These are phyloP conservation scores for Meira nashicola DNA, from an alignment of 1,284 basidiomycete genomes.

Conservation along the genomic window DNA sequence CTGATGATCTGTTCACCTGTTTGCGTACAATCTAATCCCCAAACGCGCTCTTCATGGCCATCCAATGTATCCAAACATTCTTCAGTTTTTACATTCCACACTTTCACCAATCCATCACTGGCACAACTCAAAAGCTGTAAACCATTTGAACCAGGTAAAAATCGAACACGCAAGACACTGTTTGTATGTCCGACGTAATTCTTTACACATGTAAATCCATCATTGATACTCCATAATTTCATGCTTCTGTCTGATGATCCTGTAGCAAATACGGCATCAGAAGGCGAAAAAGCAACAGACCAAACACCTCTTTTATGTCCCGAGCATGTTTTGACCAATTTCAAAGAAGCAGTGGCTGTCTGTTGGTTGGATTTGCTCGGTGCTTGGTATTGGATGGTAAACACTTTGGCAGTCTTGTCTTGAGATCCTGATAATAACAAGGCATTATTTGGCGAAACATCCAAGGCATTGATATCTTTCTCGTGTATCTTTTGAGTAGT, in stretches of 20 bases:
- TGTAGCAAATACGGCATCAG: constrained; percentile 80
- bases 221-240: constrained; percentile 82
- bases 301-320: constrained; percentile 97
- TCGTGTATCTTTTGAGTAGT: constrained; percentile 91
- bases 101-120: constrained; percentile 88
- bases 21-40: constrained; percentile 81
- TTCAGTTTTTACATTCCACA: constrained; percentile 89
- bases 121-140: constrained; percentile 82
- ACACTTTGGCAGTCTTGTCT: constrained; percentile 89
- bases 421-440: constrained; percentile 90
- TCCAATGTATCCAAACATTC: constrained; percentile 78
- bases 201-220: constrained; percentile 51
- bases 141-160: constrained; percentile 65
- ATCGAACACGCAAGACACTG: constrained; percentile 87
- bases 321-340: constrained; percentile 78
- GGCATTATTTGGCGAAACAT: constrained; percentile 83
- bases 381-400: constrained; percentile 64
- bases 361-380: constrained; percentile 45
- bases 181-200: constrained; percentile 72
- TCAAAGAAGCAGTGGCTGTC: constrained; percentile 55
- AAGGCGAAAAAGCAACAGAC: constrained; percentile 79
- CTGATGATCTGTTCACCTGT: constrained; percentile 79
- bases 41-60: constrained; percentile 69
- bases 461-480: constrained; percentile 96
- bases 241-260: constrained; percentile 92